Evolutionary conservation across 1,284 basidiomycete species (phyloP), one percentile per base, ranked within the genome.

Genomic region (Somion occarium): DNA sequence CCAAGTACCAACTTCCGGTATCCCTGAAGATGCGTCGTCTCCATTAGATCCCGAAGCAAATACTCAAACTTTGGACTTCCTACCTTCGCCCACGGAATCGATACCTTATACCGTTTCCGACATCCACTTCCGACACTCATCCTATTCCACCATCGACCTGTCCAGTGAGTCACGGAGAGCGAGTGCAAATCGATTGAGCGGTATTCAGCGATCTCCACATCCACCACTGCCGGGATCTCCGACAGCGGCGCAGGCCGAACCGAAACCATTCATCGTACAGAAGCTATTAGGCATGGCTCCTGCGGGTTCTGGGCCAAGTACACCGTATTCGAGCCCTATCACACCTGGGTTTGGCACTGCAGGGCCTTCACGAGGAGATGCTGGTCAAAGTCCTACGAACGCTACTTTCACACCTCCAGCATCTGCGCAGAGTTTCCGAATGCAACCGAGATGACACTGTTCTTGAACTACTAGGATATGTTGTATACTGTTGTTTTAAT

Each of bases 31-130:
- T 37, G 47, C 56, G 24, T 54, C 49, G 24, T 56, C 27, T 19
- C 48, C 47, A 19, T 39, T 44, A 38, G 49, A 58, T 48, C 27
- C 51, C 44, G 22, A 51, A 38, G 46, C 52, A 18, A 23, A 53
- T 20, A 46, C 51, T 18, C 53, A 60, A 48, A 43, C 49, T 18
- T 47, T 50, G 11, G 56, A 54, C 38, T 59, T 61, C 41, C 57
- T 56, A 18, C 68, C 65, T 26, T 85, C 85, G 9, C 84, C 83
- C 19, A 82, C 82, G 0, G 82, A 86, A 46, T 86, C 83, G 48
- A 69, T 85, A 48, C 83, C 84, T 1, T 70, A 81, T 58, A 82
- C 85, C n/a, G 42, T 84, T 37, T 83, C 82, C 1, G 84, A 86
- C 38, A 74, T 84, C 48, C 73, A 81, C 56, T 85, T 84, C 69